Evolutionary conservation across 2,329 filamentous ascomycete species (phyloP).

Genomic region (Colletotrichum lupini): DNA sequence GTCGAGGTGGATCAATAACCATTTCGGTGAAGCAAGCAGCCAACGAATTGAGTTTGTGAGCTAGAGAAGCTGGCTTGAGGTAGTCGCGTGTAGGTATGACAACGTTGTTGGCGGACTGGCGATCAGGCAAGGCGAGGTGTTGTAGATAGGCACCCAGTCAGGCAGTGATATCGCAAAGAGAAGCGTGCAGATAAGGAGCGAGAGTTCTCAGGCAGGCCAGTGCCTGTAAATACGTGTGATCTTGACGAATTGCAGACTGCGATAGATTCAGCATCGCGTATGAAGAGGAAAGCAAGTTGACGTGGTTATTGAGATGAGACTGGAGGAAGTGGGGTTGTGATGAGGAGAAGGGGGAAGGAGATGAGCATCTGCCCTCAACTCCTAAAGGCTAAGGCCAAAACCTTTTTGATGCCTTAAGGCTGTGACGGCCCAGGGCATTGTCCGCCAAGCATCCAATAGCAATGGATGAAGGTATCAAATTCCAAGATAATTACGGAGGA

Average conservation of each 20-base stretch:
- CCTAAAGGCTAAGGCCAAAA: constrained; percentile 30
- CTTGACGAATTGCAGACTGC: too few species aligned
- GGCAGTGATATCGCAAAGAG: background rate
- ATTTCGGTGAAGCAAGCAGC: background rate
- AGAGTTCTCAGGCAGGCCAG: background rate
- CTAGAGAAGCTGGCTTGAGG: background rate
- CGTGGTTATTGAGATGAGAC: background rate
- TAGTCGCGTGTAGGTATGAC: background rate
- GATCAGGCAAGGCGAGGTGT: background rate
- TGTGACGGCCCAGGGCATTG: background rate
- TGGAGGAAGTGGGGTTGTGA: constrained; percentile 1
- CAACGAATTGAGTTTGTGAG: background rate
- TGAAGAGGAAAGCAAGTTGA: background rate
- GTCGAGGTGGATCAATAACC: background rate
- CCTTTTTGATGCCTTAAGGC: constrained; percentile 23
- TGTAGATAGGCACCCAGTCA: background rate
- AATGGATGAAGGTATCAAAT: background rate
- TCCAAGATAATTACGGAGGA: background rate
- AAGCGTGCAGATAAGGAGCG: background rate
- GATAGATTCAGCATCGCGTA: background rate
- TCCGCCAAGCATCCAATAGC: background rate
- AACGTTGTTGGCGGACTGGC: background rate
- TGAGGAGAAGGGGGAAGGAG: constrained; percentile 11
- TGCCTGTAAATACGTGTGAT: background rate
- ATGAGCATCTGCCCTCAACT: background rate